These are phyloP conservation scores for Vigna trinervia DNA, from an alignment of 306 rosid species.

Conservation along the genomic window DNA sequence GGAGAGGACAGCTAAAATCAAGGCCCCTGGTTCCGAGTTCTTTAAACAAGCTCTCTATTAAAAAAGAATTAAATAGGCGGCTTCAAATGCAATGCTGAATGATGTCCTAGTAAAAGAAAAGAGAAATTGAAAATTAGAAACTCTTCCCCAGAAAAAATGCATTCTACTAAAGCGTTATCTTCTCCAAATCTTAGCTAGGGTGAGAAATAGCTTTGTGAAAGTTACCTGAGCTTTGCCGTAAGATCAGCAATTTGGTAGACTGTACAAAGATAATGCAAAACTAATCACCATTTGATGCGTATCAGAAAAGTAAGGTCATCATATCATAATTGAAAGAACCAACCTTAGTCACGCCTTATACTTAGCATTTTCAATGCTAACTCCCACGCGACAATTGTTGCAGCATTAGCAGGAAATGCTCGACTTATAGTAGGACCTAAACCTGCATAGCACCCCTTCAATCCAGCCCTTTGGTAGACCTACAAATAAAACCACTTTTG, in stretches of 20 bases:
- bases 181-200: conserved; percentile 24
- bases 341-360: conserved; percentile 58
- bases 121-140: conserved; percentile 27
- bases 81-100: conserved; percentile 43
- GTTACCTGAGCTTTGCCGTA: conserved; percentile 31
- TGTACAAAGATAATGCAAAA: conserved; percentile 25
- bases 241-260: conserved; percentile 24
- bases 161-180: conserved; percentile 14
- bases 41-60: conserved; percentile 27
- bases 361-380: conserved; percentile 80
- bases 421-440: conserved; percentile 83
- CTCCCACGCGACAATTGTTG: conserved; percentile 93
- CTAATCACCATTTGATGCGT: conserved; percentile 9
- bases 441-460: conserved; percentile 91
- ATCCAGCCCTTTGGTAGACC: conserved; percentile 74
- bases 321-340: conserved; percentile 25
- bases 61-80: neutral
- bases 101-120: conserved; percentile 4
- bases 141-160: conserved; percentile 34
- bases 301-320: neutral
- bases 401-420: conserved; percentile 95
- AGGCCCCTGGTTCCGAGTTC: conserved; percentile 19
- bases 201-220: conserved; percentile 34
- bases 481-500: conserved; percentile 44
- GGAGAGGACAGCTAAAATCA: conserved; percentile 22